Percentiles rank a stretch among this genome's conserved stretches.
Conservation (phyloP, 148 eudicot genomes). For the Rhododendron henanense region DNA sequence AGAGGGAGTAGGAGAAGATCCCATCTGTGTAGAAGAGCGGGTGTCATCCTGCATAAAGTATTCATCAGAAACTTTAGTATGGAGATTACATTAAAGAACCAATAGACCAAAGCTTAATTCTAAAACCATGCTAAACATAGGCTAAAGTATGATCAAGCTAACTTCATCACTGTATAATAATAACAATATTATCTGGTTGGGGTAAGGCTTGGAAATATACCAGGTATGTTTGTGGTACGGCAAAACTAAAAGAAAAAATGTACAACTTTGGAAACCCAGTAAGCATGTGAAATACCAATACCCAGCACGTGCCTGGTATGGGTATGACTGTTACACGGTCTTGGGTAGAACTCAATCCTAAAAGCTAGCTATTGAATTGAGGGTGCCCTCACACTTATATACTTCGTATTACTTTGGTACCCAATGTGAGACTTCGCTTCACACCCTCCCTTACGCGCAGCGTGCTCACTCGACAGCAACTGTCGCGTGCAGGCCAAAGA, state of each 20-base stretch:
- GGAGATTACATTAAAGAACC: neutral
- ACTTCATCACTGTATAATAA: neutral
- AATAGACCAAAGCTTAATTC: neutral
- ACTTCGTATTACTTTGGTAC: neutral
- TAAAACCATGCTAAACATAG: neutral
- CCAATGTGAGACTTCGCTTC: neutral
- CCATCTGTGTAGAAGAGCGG: conserved; percentile 38
- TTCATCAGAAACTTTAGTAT: conserved; percentile 1
- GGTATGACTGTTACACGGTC: neutral
- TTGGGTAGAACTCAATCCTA: neutral
- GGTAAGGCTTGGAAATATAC: neutral
- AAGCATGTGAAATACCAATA: neutral
- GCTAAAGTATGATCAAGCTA: neutral
- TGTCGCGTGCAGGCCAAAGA: neutral
- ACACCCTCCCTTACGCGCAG: neutral
- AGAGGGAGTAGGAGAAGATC: conserved; percentile 43
- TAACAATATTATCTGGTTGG: neutral
- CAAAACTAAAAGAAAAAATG: neutral
- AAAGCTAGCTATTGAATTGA: neutral
- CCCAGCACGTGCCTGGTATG: neutral
- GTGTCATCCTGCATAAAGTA: conserved; percentile 57
- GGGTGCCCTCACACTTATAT: neutral
- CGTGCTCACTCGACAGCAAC: neutral
- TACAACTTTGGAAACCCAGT: neutral
- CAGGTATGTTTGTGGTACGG: neutral